phyloP scores from a whole-genome alignment of 2,329 filamentous ascomycete species.

The Aspergillus udagawae region DNA sequence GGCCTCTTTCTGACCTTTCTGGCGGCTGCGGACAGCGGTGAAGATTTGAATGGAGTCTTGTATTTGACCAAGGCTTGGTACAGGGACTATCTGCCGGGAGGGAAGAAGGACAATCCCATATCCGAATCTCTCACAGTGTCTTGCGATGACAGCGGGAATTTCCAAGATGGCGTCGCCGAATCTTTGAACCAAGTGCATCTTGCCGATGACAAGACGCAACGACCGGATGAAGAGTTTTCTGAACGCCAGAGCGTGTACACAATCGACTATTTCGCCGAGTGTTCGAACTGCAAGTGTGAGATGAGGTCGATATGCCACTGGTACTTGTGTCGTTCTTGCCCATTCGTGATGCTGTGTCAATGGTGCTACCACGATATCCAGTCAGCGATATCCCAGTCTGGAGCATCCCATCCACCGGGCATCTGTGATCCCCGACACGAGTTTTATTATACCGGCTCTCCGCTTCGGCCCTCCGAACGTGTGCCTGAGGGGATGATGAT shows the following conservation, averaged over 20 bases:
- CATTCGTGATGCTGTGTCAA: neutral
- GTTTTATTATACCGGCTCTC: neutral
- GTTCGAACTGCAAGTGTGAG: neutral
- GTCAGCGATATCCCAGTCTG: neutral
- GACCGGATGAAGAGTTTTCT: neutral
- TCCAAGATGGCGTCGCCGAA: neutral
- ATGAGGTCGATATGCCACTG: neutral
- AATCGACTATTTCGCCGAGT: neutral
- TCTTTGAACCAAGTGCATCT: neutral
- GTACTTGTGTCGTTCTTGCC: slow-evolving; percentile 3
- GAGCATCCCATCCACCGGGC: neutral
- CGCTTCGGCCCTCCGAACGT: neutral
- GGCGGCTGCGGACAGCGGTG: neutral
- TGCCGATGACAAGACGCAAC: neutral
- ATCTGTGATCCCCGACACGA: neutral
- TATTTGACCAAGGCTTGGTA: neutral
- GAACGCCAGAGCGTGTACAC: neutral
- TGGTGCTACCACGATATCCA: neutral
- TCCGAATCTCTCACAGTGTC: neutral
- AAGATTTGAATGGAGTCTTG: neutral
- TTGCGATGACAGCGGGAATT: too few relatives aligned
- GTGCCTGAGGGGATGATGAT: neutral
- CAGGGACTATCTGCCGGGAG: neutral
- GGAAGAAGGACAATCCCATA: neutral
- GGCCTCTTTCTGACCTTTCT: slow-evolving; percentile 1